These are phyloP conservation scores for Copromyces sp. DNA, from an alignment of 495 filamentous ascomycete species.

Conservation along the genomic window DNA sequence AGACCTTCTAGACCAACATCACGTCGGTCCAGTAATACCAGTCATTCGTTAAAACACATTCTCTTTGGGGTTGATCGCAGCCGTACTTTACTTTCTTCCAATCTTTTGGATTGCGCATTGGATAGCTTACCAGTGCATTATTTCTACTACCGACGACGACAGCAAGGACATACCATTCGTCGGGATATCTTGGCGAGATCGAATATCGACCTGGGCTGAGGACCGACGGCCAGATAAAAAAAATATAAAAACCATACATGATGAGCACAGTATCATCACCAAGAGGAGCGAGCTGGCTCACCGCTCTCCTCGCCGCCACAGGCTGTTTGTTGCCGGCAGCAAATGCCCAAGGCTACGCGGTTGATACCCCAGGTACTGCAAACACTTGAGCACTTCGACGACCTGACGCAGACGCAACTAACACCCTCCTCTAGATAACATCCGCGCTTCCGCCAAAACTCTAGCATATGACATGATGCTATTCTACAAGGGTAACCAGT, in stretches of 20 bases:
- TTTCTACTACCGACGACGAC: background rate
- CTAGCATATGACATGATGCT: conserved; percentile 56
- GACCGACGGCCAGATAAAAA: background rate
- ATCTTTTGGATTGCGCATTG: background rate
- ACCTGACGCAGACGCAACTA: background rate
- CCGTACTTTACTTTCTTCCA: background rate
- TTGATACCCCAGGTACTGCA: conserved; percentile 17
- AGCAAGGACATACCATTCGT: background rate
- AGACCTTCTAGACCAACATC: background rate
- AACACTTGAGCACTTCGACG: background rate
- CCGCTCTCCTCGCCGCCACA: conserved; percentile 7
- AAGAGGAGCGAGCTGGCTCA: conserved; percentile 11
- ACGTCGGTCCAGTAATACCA: background rate
- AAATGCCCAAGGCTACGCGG: conserved; percentile 15
- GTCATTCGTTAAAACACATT: background rate
- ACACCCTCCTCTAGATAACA: conserved; percentile 37
- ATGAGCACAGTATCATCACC: conserved; percentile 1
- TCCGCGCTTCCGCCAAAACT: conserved; percentile 49
- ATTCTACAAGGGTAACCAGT: conserved; percentile 53
- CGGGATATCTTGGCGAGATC: background rate
- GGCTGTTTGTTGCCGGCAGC: conserved; percentile 10
- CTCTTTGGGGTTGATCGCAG: background rate
- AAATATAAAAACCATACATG: background rate
- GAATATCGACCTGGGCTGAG: background rate
- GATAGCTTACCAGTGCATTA: background rate